Percentiles rank a stretch among this genome's conserved stretches.
Conservation (phyloP, 768 basidiomycete species). For the Tricholoma furcatifolium region DNA sequence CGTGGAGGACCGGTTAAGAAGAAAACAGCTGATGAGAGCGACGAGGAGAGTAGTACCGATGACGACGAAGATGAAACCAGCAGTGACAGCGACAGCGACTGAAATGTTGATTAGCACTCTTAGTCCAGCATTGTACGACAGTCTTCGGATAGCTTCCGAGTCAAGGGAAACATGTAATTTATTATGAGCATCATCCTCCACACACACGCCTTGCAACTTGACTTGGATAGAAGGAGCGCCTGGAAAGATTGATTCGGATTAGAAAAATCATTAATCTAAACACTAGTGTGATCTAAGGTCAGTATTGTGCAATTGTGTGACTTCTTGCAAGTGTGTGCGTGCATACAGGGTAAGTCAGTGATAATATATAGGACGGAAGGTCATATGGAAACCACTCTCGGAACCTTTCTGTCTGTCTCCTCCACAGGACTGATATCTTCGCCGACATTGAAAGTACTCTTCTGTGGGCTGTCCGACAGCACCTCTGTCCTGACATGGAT, state of each 20-base stretch:
- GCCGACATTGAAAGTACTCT: not conserved
- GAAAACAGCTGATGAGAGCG: conserved; percentile 46
- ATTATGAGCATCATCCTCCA: conserved; percentile 3
- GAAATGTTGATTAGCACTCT: conserved; percentile 22
- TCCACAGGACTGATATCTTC: not conserved
- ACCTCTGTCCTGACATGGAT: conserved; percentile 20
- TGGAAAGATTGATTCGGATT: too few species aligned
- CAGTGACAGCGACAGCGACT: conserved; percentile 52
- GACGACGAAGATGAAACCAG: conserved; percentile 46
- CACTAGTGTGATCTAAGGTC: too few species aligned
- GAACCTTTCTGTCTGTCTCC: not conserved
- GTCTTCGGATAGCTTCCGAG: conserved; percentile 16
- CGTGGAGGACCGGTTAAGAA: conserved; percentile 85
- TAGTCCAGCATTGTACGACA: conserved; percentile 4
- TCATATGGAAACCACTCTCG: not conserved
- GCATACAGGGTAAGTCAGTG: too few species aligned
- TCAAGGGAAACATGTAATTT: conserved; percentile 17
- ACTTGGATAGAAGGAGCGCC: too few species aligned
- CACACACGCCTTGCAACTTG: too few species aligned
- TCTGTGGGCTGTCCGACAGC: conserved; percentile 2
- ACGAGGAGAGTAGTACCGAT: conserved; percentile 51
- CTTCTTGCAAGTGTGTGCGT: too few species aligned
- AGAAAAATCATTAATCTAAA: too few species aligned
- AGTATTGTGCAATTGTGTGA: too few species aligned
- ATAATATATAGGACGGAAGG: too few species aligned